Base-by-base conservation (phyloP, 1,284 basidiomycete genomes). In the Coniferiporia weirii region DNA sequence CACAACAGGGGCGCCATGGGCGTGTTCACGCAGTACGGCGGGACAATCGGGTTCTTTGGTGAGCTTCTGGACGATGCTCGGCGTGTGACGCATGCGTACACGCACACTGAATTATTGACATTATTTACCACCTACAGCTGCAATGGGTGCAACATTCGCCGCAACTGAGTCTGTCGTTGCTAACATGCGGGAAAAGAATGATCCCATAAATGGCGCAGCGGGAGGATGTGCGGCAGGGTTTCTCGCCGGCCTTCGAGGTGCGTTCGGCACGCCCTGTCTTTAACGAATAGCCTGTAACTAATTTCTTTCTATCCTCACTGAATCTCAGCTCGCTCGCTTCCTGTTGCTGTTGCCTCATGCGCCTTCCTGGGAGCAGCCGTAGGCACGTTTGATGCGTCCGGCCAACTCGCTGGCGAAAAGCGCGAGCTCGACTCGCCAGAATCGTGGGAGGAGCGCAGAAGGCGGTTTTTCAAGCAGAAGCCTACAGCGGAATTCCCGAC, bases 181-280 rank as follows among this genome's bases (percentile, higher is more conserved):
- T 61, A 98, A 98, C 74, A 74, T 84, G 63, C 83, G 95, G 58
- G 79, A 87, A 74, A 89, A 82, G 66, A 81, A 93, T 65, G 95
- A 97, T 70, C 78, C 89, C 38, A 70, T 92, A 66, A 98, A 95
- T 70, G 89, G 90, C 57, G 90, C 89, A 52, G 84, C 84, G 55
- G 95, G 92, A 63, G 95, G 91, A 59, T 97, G 95, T 74, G 95
- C 94, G 53, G 93, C 94, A 57, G 95, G 95, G 52, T 91, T 97
- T 72, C 76, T 97, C 63, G 91, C 91, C 47, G 95, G 95, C 61
- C 77, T 95, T 62, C 81, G 87, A 75, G 79, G 93, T 92, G 70
- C 59, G 82, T 34, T 12, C 20, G 78, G 58, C 54, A 51, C 60
- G 40, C 45, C 12, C 36, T 35, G 49, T 36, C n/a, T 62, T 19